Evolutionary conservation across 257 asterid species (phyloP), one percentile per base, ranked within the genome.

Genomic region (Cordia subcordata): DNA sequence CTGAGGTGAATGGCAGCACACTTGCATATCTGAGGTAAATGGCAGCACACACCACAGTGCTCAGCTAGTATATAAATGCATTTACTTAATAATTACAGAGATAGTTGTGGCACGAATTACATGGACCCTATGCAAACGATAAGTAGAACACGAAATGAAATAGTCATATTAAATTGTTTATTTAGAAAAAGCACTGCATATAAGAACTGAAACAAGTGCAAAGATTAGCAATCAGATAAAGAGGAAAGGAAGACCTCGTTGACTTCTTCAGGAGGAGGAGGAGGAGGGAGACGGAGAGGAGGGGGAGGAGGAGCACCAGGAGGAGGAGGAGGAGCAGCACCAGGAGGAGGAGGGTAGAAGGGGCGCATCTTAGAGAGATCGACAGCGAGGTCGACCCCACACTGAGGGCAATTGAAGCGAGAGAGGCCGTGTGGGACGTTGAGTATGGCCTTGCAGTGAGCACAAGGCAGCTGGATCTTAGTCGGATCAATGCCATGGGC

Each of bases 391-490:
- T 77, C 85, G 68, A 80, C 66, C 42, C 47, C 76, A 75, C 99
- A 93, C 82, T 93, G 97, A 15, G 99, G 96, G 57, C 99, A 93
- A 60, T 74, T 81, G 68, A 93, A 84, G 68, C 87, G 88, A 38
- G 91, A 67, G 56, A 93, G 72, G 8, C 99, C 99, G 49, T 83
- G 88, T 13, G 99, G 99, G 13, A 89, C 97, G 57, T 89, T 93
- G 57, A 89, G 88, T 69, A 86, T 75, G 45, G 99, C 96, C 75
- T 89, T 89, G 81, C 99, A 93, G 75, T 89, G 76, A 54, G 83
- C 87, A 55, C 97, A 93, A 2, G 99, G 94, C 2, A 88, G 79
- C 86, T 88, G 99, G 87, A 92, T 88, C 95, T 88, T 92, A 17
- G 89, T 81, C 39, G 97, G 96, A 76, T 92, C 99, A 77, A 88